Evolutionary conservation across 2,329 filamentous ascomycete species (phyloP).

Genomic region (Lanzia echinophila): DNA sequence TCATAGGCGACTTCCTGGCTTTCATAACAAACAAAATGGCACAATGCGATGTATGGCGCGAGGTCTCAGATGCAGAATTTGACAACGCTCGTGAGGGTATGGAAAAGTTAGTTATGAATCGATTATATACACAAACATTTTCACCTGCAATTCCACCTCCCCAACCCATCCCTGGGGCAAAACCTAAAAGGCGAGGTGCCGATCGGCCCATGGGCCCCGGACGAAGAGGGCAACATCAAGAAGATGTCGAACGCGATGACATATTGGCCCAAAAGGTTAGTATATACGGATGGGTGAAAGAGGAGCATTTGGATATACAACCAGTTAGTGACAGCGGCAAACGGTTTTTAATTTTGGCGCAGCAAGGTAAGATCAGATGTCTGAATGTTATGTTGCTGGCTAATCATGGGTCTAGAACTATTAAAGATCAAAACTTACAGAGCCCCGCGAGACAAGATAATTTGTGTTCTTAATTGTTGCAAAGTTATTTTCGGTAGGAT

Average conservation of each 20-base stretch:
- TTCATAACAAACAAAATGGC: slow-evolving; percentile 99
- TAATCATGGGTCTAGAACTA: slow-evolving; percentile 55
- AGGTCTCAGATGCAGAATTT: slow-evolving; percentile 93
- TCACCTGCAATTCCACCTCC: slow-evolving; percentile 85
- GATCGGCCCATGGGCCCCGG: slow-evolving; percentile 70
- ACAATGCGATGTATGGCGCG: slow-evolving; percentile 91
- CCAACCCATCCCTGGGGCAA: slow-evolving; percentile 62
- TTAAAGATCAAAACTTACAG: slow-evolving; percentile 95
- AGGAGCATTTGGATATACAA: slow-evolving; percentile 90
- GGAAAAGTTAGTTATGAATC: slow-evolving; percentile 99
- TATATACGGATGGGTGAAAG: slow-evolving; percentile 91
- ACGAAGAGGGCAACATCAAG: slow-evolving; percentile 90
- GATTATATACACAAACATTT: slow-evolving; percentile 91
- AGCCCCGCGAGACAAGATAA: slow-evolving; percentile 96
- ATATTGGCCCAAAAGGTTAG: slow-evolving; percentile 94
- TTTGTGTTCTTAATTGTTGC: slow-evolving; percentile 96
- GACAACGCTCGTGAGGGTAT: slow-evolving; percentile 98
- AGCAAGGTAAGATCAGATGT: slow-evolving; percentile 56
- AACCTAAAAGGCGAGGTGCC: slow-evolving; percentile 60
- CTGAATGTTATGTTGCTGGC: not conserved
- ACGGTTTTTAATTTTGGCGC: slow-evolving; percentile 80
- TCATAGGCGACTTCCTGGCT: slow-evolving; percentile 90
- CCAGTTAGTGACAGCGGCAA: slow-evolving; percentile 77
- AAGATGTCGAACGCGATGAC: slow-evolving; percentile 94
- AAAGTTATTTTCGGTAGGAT: slow-evolving; percentile 89